Base-by-base conservation (phyloP, 2,329 filamentous ascomycete species). In the Cryphonectria parasitica region DNA sequence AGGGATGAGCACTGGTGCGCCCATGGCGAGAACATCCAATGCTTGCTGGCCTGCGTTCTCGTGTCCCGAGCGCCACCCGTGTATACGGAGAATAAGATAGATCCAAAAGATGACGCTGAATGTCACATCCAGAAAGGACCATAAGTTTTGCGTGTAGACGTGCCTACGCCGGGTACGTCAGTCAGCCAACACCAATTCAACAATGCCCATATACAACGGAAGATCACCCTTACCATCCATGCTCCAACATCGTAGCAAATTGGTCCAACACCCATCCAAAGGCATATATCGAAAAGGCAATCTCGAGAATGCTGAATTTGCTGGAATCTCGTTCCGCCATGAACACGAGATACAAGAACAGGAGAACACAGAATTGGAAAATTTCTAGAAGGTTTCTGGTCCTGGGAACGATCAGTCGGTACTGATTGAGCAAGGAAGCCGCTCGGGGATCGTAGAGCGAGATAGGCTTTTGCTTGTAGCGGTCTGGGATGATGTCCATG, bases 91-190 rank as follows among this genome's bases (percentile, higher is more conserved):
- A 39, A 87, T 78, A 8, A 94, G 82, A 78, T 95, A 96, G 22
- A 85, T 80, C 75, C 86, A 83, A 77, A 92, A 96, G 43, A 96
- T 90, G 58, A 85, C 75, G n/a, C 90, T 87, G 76, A 95, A 97
- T 5, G 89, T 89, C 63, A 95, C 89, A 78, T 96, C 93, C 22
- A 97, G 86, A 76, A 97, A 96, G 0, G 92, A 94, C 93, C 93
- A 97, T 3, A 97, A 82, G 75, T 96, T 95, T 78, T 97, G 92
- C 0, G 93, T 94, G 77, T 96, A 95, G 1, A 96, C 93, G 70
- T 89, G 88, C 92, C 92, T 88, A 64, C 70, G 56, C 34, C 66
- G 39, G 49, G 36, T 39, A 52, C 67, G 68, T 67, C 36, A 89
- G 68, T 67, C 36, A 89, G 65, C 87, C 85, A 67, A 2, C 25